These are phyloP conservation scores for Geotrichum ghanense DNA, from an alignment of 805 yeast species.

Conservation along the genomic window DNA sequence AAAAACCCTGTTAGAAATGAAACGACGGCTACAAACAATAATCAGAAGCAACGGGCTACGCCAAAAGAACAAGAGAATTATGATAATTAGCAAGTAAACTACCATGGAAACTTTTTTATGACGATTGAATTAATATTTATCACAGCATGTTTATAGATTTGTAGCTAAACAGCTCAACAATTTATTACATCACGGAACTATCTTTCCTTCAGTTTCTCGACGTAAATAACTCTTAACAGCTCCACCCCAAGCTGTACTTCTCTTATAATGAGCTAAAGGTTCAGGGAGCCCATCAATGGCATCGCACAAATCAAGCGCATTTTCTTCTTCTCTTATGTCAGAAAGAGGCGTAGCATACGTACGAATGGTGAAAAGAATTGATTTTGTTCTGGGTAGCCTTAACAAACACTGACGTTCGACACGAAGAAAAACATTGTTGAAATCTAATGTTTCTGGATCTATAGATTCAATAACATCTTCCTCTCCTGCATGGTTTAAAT, in stretches of 20 bases:
- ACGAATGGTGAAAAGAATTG: slow-evolving; percentile 40
- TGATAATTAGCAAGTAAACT: too few relatives aligned
- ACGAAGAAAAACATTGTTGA: slow-evolving; percentile 41
- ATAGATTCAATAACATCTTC: slow-evolving; percentile 27
- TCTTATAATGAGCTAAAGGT: slow-evolving; percentile 49
- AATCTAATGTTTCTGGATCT: slow-evolving; percentile 29
- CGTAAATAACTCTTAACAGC: slow-evolving; percentile 38
- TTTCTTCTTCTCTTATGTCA: slow-evolving; percentile 34
- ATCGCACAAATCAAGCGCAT: slow-evolving; percentile 41
- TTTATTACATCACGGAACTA: too few relatives aligned
- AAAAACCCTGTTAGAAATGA: too few relatives aligned
- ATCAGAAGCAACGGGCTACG: too few relatives aligned
- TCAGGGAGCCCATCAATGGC: slow-evolving; percentile 57
- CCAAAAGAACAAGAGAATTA: too few relatives aligned
- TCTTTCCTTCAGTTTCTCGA: slow-evolving; percentile 21
- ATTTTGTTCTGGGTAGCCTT: slow-evolving; percentile 37
- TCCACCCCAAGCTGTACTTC: slow-evolving; percentile 57
- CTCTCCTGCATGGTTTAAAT: slow-evolving; percentile 32
- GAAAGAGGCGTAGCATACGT: slow-evolving; percentile 47
- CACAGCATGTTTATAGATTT: too few relatives aligned
- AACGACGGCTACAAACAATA: too few relatives aligned
- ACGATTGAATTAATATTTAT: too few relatives aligned
- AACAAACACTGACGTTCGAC: slow-evolving; percentile 50
- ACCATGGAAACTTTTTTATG: too few relatives aligned
- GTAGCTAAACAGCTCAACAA: too few relatives aligned